These are phyloP conservation scores for Arthroderma sp. DNA, from an alignment of 2,329 filamentous ascomycete genomes.

Conservation along the genomic window DNA sequence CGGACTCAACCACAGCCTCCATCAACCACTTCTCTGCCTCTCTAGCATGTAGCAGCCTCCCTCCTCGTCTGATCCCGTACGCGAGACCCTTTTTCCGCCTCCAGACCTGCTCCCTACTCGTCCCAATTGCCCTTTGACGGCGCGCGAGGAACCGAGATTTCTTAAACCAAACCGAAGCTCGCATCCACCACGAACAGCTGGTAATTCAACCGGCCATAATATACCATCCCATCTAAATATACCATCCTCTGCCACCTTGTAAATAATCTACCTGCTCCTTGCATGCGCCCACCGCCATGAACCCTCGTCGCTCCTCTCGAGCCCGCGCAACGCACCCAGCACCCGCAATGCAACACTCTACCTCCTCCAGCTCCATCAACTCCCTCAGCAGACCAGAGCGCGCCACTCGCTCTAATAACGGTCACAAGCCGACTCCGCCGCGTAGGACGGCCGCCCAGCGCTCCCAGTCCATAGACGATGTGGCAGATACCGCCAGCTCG, in stretches of 20 bases:
- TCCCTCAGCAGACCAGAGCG: constrained; percentile 66
- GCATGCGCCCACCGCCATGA: constrained; percentile 33
- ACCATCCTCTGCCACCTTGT: neutral
- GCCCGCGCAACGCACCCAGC: constrained; percentile 58
- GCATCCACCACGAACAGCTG: neutral
- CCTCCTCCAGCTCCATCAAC: constrained; percentile 57
- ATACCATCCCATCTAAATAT: neutral
- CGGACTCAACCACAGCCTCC: neutral
- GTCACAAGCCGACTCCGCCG: constrained; percentile 60
- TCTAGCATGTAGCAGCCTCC: neutral
- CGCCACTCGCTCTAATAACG: constrained; percentile 43
- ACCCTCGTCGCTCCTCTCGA: constrained; percentile 82
- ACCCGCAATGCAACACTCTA: constrained; percentile 61
- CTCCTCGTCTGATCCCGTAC: neutral
- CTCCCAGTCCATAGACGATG: constrained; percentile 40
- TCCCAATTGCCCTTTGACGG: neutral
- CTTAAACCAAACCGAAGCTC: neutral
- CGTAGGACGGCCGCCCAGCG: constrained; percentile 57
- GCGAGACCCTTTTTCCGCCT: neutral
- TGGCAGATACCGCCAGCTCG: constrained; percentile 39
- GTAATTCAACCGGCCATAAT: neutral
- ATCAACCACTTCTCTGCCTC: neutral
- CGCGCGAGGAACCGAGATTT: neutral
- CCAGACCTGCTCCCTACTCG: neutral
- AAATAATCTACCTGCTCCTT: neutral